These are phyloP conservation scores for Naematelia encephala DNA, from an alignment of 768 basidiomycete species.

Conservation along the genomic window DNA sequence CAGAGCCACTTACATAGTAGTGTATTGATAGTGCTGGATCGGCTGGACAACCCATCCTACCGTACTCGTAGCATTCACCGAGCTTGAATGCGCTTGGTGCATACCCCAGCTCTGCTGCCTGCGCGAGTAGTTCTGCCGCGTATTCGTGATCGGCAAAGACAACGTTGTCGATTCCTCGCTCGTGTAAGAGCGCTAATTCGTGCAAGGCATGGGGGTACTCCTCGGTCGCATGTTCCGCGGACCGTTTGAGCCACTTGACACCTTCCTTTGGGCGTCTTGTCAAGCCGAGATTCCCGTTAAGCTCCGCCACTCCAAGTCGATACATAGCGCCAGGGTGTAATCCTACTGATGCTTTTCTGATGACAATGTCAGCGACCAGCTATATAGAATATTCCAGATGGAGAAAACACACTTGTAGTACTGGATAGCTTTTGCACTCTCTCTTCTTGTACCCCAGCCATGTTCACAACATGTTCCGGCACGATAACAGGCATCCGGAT, in stretches of 20 bases:
- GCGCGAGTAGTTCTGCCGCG: slow-evolving; percentile 86
- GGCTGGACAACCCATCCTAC: slow-evolving; percentile 96
- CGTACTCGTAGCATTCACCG: slow-evolving; percentile 99
- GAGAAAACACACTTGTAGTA: slow-evolving; percentile 65
- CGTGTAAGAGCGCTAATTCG: slow-evolving; percentile 88
- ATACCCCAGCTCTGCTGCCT: slow-evolving; percentile 92
- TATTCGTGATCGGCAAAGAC: slow-evolving; percentile 96
- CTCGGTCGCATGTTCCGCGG: slow-evolving; percentile 79
- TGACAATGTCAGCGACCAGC: neutral
- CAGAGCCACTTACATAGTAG: slow-evolving; percentile 71
- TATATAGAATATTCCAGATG: neutral
- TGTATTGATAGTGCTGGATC: slow-evolving; percentile 96
- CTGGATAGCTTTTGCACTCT: slow-evolving; percentile 82
- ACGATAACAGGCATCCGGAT: slow-evolving; percentile 90
- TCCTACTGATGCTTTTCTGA: slow-evolving; percentile 79
- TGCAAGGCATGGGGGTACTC: slow-evolving; percentile 96
- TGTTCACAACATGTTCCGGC: slow-evolving; percentile 98
- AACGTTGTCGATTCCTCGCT: slow-evolving; percentile 96
- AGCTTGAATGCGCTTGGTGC: slow-evolving; percentile 92
- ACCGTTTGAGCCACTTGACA: slow-evolving; percentile 97
- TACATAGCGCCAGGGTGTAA: slow-evolving; percentile 94
- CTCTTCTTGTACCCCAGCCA: slow-evolving; percentile 94
- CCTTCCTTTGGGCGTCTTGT: slow-evolving; percentile 88
- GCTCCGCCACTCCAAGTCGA: slow-evolving; percentile 88
- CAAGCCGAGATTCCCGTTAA: slow-evolving; percentile 89